Evolutionary conservation across 2,329 filamentous ascomycete species (phyloP).

Genomic region (Gyromitra esculenta): DNA sequence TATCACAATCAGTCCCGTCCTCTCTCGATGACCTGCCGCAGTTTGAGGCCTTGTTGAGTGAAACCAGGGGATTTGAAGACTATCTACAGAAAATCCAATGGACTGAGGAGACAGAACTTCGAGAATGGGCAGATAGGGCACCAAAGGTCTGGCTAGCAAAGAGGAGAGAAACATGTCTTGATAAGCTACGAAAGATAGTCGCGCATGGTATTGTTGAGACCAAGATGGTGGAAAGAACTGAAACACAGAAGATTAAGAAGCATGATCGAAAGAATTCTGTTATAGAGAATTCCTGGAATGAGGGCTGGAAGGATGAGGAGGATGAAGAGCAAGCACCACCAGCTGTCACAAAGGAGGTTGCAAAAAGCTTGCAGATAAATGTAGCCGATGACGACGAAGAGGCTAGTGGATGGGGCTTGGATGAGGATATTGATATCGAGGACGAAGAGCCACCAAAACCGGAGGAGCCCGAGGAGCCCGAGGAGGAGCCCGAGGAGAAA

Average conservation of each 20-base stretch:
- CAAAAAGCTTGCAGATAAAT: conserved; percentile 28
- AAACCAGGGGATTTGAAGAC: conserved; percentile 72
- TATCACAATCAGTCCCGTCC: conserved; percentile 78
- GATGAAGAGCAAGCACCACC: conserved; percentile 65
- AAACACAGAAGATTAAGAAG: conserved; percentile 77
- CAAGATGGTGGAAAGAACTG: conserved; percentile 80
- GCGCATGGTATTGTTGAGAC: conserved; percentile 72
- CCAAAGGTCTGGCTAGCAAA: conserved; percentile 86
- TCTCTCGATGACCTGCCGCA: conserved; percentile 74
- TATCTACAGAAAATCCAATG: conserved; percentile 72
- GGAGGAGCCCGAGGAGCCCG: conserved; percentile 41
- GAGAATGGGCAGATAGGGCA: conserved; percentile 81
- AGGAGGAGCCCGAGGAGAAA: conserved; percentile 30
- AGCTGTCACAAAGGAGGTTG: conserved; percentile 35
- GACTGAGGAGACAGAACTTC: conserved; percentile 70
- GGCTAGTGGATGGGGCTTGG: conserved; percentile 66
- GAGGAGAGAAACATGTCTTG: conserved; percentile 80
- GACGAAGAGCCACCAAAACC: conserved; percentile 63
- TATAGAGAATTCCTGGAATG: conserved; percentile 66
- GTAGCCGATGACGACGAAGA: conserved; percentile 61
- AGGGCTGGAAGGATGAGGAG: conserved; percentile 85
- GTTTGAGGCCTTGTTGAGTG: conserved; percentile 76
- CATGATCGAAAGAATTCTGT: conserved; percentile 60
- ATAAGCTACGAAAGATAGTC: conserved; percentile 76
- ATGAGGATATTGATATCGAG: conserved; percentile 60